A percentile compares a stretch with the other conserved stretches of the same genome.
Evolutionary conservation across 768 basidiomycete genomes (phyloP).

Genomic region (Termitomyces sp.): DNA sequence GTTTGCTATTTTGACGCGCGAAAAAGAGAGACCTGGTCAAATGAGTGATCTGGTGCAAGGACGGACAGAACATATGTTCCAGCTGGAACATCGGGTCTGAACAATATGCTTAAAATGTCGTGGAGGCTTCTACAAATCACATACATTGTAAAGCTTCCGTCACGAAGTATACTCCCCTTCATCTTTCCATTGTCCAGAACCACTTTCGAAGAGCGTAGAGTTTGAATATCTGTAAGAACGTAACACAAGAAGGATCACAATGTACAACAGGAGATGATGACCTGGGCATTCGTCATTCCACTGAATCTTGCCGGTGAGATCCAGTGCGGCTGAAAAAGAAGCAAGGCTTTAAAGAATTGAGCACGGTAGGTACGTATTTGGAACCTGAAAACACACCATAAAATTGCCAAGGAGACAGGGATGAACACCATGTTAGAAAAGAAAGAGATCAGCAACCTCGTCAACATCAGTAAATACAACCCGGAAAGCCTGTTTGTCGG

Average conservation of each 20-base stretch:
- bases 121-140: constrained; percentile 16
- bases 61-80: constrained; percentile 73
- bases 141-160: constrained; percentile 69
- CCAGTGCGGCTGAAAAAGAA: constrained; percentile 38
- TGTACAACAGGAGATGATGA: constrained; percentile 18
- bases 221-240: constrained; percentile 10
- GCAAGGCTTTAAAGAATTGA: constrained; percentile 13
- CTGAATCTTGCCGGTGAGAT: constrained; percentile 57
- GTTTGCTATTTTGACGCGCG: neutral
- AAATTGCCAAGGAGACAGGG: constrained; percentile 22
- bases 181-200: constrained; percentile 56
- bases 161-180: constrained; percentile 46
- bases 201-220: constrained; percentile 55
- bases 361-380: neutral
- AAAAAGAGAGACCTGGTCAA: constrained; percentile 56
- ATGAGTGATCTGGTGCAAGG: constrained; percentile 58
- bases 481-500: neutral
- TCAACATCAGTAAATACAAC: constrained; percentile 17
- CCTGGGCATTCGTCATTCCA: constrained; percentile 74
- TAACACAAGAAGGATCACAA: neutral
- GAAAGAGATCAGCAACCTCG: neutral
- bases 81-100: constrained; percentile 61
- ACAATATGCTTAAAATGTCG: neutral
- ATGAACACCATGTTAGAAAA: constrained; percentile 6
- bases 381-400: constrained; percentile 19